phyloP scores from a whole-genome alignment of 768 basidiomycete genomes.

The Hygrocybe coccinea region DNA sequence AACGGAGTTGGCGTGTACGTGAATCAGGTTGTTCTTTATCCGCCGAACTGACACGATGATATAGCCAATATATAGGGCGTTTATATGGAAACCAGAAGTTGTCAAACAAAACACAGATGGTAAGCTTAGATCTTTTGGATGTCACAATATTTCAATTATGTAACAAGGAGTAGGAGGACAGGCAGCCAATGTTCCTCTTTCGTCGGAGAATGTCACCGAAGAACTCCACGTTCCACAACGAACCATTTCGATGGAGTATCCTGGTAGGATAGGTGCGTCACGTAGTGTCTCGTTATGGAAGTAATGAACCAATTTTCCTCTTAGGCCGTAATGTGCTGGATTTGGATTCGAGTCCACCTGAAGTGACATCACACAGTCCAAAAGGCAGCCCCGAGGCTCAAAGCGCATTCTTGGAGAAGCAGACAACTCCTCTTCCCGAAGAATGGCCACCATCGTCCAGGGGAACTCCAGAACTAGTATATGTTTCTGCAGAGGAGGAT shows the following conservation, averaged over 20 bases:
- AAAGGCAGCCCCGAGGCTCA: background rate
- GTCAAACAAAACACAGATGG: too few species aligned
- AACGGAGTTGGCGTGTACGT: conserved; percentile 11
- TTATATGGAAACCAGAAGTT: too few species aligned
- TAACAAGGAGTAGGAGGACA: background rate
- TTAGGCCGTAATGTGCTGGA: conserved; percentile 1
- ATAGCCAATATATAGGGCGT: background rate
- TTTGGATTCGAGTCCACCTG: conserved; percentile 5
- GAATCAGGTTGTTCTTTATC: background rate
- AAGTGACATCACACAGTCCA: background rate
- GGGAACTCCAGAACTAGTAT: background rate
- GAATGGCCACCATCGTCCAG: conserved; percentile 1
- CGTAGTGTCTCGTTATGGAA: background rate
- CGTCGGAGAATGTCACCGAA: background rate
- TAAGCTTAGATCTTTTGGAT: too few species aligned
- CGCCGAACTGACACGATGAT: background rate
- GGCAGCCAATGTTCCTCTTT: background rate
- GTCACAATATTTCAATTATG: too few species aligned
- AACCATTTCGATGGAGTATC: background rate
- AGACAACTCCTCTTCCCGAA: conserved; percentile 1
- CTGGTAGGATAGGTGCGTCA: background rate
- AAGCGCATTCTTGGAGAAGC: background rate
- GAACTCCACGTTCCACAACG: background rate
- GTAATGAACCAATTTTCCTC: background rate
- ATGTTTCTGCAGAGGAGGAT: background rate